Evolutionary conservation across 345 rosid species (phyloP).

Genomic region (Sapria himalayana): DNA sequence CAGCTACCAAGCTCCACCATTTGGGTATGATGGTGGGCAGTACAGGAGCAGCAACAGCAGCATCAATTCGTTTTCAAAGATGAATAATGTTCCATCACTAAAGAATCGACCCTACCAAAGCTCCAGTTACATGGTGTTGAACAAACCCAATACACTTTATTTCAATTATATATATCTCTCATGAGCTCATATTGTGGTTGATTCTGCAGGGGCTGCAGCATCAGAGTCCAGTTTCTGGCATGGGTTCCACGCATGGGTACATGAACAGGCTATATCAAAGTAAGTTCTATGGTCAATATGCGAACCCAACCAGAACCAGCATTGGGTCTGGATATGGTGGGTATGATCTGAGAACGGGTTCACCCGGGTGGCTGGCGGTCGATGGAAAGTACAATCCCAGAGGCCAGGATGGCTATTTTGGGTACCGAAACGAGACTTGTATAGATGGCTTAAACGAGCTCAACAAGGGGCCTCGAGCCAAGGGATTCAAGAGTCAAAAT

Average conservation of each 20-base stretch:
- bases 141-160: too few species aligned
- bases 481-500: conserved; percentile 45
- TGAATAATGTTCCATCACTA: conserved; percentile 24
- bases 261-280: conserved; percentile 43
- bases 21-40: conserved; percentile 40
- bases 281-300: conserved; percentile 54
- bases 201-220: conserved; percentile 36
- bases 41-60: conserved; percentile 22
- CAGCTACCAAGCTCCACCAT: conserved; percentile 53
- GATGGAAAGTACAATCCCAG: conserved; percentile 46
- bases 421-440: conserved; percentile 36
- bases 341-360: conserved; percentile 43
- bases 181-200: background rate
- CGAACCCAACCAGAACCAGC: conserved; percentile 36
- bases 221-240: conserved; percentile 26
- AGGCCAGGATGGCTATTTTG: conserved; percentile 47
- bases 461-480: conserved; percentile 79
- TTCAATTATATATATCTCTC: background rate
- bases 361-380: conserved; percentile 38
- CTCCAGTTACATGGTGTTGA: conserved; percentile 35
- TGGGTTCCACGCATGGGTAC: conserved; percentile 37
- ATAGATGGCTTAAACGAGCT: conserved; percentile 69
- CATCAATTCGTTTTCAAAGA: conserved; percentile 30
- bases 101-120: conserved; percentile 44
- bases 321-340: conserved; percentile 48